Evolutionary conservation across 257 asterid genomes (phyloP).

Genomic region (Lithospermum erythrorhizon): DNA sequence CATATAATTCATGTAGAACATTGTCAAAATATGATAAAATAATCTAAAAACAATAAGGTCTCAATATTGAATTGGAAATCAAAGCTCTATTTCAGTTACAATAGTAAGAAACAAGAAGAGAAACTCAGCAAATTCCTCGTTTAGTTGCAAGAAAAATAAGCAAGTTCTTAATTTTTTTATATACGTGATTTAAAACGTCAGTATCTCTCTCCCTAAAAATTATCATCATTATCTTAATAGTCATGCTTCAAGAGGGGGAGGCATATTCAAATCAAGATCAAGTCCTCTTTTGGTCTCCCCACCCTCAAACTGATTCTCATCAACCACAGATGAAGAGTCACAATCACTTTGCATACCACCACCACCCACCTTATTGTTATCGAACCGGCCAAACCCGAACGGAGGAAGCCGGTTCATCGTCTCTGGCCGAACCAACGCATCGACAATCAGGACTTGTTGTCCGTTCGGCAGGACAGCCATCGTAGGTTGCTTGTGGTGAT

Average conservation of each 20-base stretch:
- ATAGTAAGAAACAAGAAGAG: constrained; percentile 28
- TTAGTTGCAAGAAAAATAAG: constrained; percentile 26
- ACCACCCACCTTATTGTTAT: constrained; percentile 9
- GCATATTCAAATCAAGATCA: constrained; percentile 71
- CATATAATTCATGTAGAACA: too few relatives aligned
- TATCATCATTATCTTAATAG: too few relatives aligned
- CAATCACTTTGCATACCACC: constrained; percentile 29
- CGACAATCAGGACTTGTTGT: constrained; percentile 37
- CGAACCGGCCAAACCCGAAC: constrained; percentile 12
- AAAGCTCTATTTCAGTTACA: constrained; percentile 2
- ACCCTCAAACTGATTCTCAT: constrained; percentile 38
- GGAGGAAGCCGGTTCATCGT: constrained; percentile 7
- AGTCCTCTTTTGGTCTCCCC: constrained; percentile 32
- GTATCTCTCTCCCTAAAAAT: constrained; percentile 6
- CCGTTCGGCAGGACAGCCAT: constrained; percentile 31
- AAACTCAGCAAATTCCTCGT: constrained; percentile 12
- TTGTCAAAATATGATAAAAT: too few relatives aligned
- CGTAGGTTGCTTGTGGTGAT: too few relatives aligned
- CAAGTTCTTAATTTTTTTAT: constrained; percentile 9
- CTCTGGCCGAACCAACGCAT: constrained; percentile 7
- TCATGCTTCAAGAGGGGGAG: constrained; percentile 59
- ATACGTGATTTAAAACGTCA: constrained; percentile 34
- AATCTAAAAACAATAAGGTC: too few relatives aligned
- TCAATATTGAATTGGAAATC: too few relatives aligned
- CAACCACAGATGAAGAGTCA: constrained; percentile 77